These are phyloP conservation scores for Leptosphaerulina australis DNA, from an alignment of 2,329 filamentous ascomycete genomes.

Conservation along the genomic window DNA sequence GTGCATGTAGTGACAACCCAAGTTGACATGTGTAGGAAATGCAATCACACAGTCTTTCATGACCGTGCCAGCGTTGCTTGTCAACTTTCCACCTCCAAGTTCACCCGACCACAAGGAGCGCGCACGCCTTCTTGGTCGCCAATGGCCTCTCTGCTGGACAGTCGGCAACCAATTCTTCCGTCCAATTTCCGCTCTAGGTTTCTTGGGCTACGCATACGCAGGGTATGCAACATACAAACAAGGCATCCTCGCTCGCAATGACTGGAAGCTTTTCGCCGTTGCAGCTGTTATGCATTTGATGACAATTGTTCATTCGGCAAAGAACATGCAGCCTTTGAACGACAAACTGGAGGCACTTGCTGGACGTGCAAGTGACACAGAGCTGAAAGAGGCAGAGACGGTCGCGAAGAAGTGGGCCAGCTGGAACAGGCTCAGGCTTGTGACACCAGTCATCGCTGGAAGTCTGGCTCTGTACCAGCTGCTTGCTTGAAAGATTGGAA, in stretches of 20 bases:
- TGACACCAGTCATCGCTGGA: constrained; percentile 45
- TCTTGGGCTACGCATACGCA: constrained; percentile 56
- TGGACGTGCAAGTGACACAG: constrained; percentile 39
- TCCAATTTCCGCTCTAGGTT: constrained; percentile 57
- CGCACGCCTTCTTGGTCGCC: constrained; percentile 54
- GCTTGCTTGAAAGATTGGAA: constrained; percentile 13
- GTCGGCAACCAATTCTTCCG: constrained; percentile 60
- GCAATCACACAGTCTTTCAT: constrained; percentile 61
- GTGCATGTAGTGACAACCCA: background rate
- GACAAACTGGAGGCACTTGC: constrained; percentile 54
- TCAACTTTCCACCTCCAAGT: constrained; percentile 53
- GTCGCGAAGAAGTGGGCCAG: constrained; percentile 46
- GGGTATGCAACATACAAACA: constrained; percentile 47
- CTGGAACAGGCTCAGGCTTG: constrained; percentile 45
- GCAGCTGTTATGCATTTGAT: constrained; percentile 54
- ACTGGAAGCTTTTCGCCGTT: constrained; percentile 55
- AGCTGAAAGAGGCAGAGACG: constrained; percentile 39
- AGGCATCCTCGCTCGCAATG: constrained; percentile 42
- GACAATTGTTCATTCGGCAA: constrained; percentile 56
- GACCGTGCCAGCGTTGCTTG: constrained; percentile 57
- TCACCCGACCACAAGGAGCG: constrained; percentile 51
- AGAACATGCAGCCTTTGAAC: constrained; percentile 61
- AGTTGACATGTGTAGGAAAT: constrained; percentile 50
- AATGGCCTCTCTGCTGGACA: constrained; percentile 60
- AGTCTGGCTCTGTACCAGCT: constrained; percentile 43